These are phyloP conservation scores for Naganishia vishniacii DNA, from an alignment of 768 basidiomycete species.

Conservation along the genomic window DNA sequence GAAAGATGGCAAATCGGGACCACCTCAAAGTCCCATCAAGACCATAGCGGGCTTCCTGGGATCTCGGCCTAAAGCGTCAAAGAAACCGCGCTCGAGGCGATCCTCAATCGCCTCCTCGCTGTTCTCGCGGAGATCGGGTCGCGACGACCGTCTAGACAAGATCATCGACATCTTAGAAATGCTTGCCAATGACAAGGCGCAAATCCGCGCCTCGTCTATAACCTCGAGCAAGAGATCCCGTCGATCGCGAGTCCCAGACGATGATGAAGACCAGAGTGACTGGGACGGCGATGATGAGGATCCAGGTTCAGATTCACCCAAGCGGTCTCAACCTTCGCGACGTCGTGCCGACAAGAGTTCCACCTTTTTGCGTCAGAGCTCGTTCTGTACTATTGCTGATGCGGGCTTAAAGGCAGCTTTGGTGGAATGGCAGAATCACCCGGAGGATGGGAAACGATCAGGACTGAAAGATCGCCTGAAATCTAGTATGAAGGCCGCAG, in stretches of 20 bases:
- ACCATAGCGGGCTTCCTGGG: neutral
- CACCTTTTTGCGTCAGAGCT: neutral
- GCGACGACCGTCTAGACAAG: neutral
- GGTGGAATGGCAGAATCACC: neutral
- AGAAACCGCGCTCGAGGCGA: neutral
- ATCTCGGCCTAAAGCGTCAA: neutral
- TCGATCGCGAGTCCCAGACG: neutral
- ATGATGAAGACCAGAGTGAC: neutral
- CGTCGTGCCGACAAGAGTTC: neutral
- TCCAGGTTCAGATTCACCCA: neutral
- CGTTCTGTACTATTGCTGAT: neutral
- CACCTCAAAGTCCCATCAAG: neutral
- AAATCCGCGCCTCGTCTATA: neutral
- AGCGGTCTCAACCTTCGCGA: neutral
- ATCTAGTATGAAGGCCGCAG: constrained; percentile 1
- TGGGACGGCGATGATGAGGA: neutral
- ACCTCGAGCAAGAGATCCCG: neutral
- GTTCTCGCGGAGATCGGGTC: neutral
- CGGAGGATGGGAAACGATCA: neutral
- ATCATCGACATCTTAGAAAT: neutral
- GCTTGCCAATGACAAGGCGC: neutral
- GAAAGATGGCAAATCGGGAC: neutral
- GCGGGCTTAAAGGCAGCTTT: neutral
- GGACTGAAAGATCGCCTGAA: constrained; percentile 1
- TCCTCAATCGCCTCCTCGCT: constrained; percentile 1